Evolutionary conservation across 805 yeast species (phyloP).

Genomic region (Priceomyces medius): DNA sequence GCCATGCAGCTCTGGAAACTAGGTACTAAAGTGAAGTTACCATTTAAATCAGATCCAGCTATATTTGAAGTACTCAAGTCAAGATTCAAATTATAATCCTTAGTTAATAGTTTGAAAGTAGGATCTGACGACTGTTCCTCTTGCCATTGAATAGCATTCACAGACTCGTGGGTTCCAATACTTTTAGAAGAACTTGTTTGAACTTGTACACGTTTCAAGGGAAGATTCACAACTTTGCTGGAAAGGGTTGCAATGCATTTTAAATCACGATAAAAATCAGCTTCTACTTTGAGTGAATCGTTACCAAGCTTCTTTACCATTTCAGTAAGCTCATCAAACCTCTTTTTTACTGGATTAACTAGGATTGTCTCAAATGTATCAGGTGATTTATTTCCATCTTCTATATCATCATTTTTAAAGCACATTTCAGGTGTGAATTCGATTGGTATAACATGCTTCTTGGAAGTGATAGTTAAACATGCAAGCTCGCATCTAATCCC

Average conservation of each 20-base stretch:
- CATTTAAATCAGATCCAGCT: conserved; percentile 23
- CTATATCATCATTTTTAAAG: conserved; percentile 32
- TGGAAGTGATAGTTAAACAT: conserved; percentile 33
- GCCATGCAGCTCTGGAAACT: conserved; percentile 37
- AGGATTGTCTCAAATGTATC: conserved; percentile 34
- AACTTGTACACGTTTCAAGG: conserved; percentile 19
- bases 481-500: conserved; percentile 33
- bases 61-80: conserved; percentile 28
- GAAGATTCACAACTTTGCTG: conserved; percentile 34
- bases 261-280: conserved; percentile 34
- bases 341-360: conserved; percentile 29
- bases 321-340: conserved; percentile 23
- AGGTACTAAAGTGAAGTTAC: conserved; percentile 35
- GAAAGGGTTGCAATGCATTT: conserved; percentile 33
- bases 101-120: conserved; percentile 21
- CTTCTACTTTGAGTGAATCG: conserved; percentile 32
- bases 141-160: conserved; percentile 32
- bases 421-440: conserved; percentile 42
- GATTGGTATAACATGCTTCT: conserved; percentile 37
- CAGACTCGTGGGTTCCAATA: conserved; percentile 20
- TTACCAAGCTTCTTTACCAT: conserved; percentile 36
- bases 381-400: conserved; percentile 18
- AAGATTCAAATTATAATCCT: conserved; percentile 28
- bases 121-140: conserved; percentile 10
- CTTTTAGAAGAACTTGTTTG: conserved; percentile 12